Evolutionary conservation across 768 basidiomycete genomes (phyloP), one percentile per base, ranked within the genome.

Genomic region (Gautieria morchelliformis): DNA sequence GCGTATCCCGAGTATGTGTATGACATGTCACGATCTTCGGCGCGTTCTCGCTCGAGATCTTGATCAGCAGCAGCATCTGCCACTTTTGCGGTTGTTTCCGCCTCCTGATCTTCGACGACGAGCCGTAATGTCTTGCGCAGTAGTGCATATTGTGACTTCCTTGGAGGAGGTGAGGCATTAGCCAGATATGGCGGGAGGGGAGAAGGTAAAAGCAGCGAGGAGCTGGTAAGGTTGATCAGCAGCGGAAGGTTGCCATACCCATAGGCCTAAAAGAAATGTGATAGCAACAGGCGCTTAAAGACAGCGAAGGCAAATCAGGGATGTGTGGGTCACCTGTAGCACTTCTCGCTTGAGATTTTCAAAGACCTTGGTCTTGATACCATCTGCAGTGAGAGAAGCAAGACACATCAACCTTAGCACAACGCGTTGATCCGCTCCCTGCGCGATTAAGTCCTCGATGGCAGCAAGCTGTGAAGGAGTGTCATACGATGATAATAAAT

Each of bases 1-100:
- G 96, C 95, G 69, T 93, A 98, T 19, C 95, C 96, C 0, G 93
- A 96, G 72, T 96, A 99, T 37, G 92, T 89, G 68, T 89, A 98
- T 60, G 89, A 86, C 69, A 97, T 90, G 69, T 99, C 96, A 66
- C 66, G 96, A 93, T 24, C 64, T 61, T 33, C 55, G 48, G 52
- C 52, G 20, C 48, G 47, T 14, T 56, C 40, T 35, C 54, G 46
- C 37, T 51, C 56, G 35, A 27, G 27, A 20, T 51, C 56, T 39
- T 52, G 37, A 27, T 53, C 52, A 10, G 33, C 48, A 35, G 87
- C 78, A 65, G 89, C 87, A 60, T 87, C 88, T 30, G 85, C 70
- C 9, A 81, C 82, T 63, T 90, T 88, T 48, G 80, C 77, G 59
- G 74, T 83, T 20, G 56, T 11, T 44, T 40, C 32, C 12, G 65